Base-by-base conservation (phyloP, 176 grass and related monocot species). In the Ampelocalamus luodianensis region DNA sequence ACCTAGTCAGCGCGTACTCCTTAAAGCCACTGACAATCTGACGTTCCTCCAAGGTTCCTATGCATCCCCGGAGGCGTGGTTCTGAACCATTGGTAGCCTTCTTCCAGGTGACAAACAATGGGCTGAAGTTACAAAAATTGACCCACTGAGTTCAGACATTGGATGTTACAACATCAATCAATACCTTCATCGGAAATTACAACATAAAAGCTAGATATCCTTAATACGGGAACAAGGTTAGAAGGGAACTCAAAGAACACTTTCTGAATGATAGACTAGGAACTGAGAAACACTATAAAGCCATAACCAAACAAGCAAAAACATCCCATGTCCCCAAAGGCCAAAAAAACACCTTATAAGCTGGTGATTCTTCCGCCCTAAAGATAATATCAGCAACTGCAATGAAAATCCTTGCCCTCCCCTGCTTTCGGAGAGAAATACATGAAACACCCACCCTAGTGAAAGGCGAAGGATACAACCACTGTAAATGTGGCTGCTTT, bases 31-130 rank as follows among this genome's bases (percentile, higher is more conserved):
- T 96, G 48, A 91, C 72, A 86, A 99, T 90, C 70, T 86, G 80
- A 68, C 97, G 92, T 38, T 93, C 83, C 86, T 99, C 97, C 74
- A 99, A 81, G 68, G 97, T 96, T 87, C 97, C 97, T 40, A 99
- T 99, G 86, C 97, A 99, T 72, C 97, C 97, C 18, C 97, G 90
- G 27, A 99, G 88, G 82, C 92, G 93, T 46, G 97, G 93, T 71
- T 96, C 97, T 22, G 84, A 86, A 69, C 97, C 97, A 88, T 99
- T 99, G 42, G 81, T 34, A 79, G 85, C 90, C 90, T 99, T 99
- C 88, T 99, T 99, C 97, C 93, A 96, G 67, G 97, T 99, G 54
- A 99, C 97, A 90, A 99, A 99, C 78, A 99, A 84, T 83, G 97
- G 92, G 88, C 97, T 99, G 93, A 75, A 92, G 88, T 84, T 56